These are phyloP conservation scores for Apophysomyces variabilis DNA, from an alignment of 371 early-diverging fungal genomes.

Conservation along the genomic window DNA sequence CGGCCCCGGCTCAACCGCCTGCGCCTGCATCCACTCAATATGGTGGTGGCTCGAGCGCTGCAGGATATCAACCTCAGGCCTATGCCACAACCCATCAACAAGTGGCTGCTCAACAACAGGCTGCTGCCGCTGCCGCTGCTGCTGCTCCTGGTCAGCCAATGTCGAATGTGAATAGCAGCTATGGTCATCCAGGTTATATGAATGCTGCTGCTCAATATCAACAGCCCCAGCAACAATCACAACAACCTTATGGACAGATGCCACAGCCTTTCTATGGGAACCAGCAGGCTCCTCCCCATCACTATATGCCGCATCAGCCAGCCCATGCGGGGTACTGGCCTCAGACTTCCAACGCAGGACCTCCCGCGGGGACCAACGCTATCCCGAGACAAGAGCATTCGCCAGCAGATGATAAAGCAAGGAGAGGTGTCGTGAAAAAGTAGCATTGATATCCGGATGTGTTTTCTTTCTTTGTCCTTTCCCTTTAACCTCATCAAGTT, in stretches of 20 bases:
- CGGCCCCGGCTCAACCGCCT: constrained; percentile 9
- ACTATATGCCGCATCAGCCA: constrained; percentile 5
- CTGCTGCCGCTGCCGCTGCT: background rate
- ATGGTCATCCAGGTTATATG: constrained; percentile 7
- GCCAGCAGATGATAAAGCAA: constrained; percentile 7
- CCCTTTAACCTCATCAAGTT: background rate
- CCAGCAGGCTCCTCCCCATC: constrained; percentile 9
- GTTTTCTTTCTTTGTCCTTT: background rate
- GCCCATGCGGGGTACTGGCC: constrained; percentile 8
- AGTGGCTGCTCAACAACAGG: constrained; percentile 8
- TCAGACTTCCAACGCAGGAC: constrained; percentile 5
- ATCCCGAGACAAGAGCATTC: constrained; percentile 8
- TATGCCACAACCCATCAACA: constrained; percentile 8
- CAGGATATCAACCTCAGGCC: constrained; percentile 10
- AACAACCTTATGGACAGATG: constrained; percentile 9
- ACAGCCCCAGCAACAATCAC: constrained; percentile 9
- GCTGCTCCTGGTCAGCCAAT: constrained; percentile 9
- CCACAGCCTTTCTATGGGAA: constrained; percentile 6
- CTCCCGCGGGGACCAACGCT: constrained; percentile 6
- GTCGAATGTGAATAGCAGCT: constrained; percentile 8
- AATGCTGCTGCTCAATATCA: constrained; percentile 3
- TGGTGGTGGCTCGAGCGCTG: constrained; percentile 13
- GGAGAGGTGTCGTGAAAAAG: constrained; percentile 10
- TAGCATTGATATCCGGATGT: constrained; percentile 10
- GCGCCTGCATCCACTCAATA: constrained; percentile 12